Base-by-base conservation (phyloP, 2,329 filamentous ascomycete species). In the Parascedosporium putredinis region DNA sequence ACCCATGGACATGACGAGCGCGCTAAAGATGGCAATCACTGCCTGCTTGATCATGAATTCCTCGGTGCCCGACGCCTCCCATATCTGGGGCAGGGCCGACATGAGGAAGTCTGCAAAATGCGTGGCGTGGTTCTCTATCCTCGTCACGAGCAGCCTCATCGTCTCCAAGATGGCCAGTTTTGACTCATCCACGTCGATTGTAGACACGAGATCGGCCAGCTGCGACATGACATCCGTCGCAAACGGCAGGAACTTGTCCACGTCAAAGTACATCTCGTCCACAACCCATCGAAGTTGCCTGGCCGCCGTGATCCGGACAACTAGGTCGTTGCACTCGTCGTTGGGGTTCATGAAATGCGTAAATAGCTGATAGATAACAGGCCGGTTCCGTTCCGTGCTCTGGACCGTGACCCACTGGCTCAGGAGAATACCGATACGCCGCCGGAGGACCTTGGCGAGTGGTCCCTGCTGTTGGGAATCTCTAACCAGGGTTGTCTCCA, bases 31-130 rank as follows among this genome's bases (percentile, higher is more conserved):
- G 2, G 86, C 87, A 51, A 97, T 76, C 48, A 97, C 89, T 1
- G 88, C 83, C 66, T 96, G 90, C 65, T 97, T 97, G 73, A 96
- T 86, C 64, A 97, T 79, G 66, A 89, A 88, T 59, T 93, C 87
- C 53, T 95, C 85, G 2, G 71, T 67, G 1, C 84, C 88, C 2
- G 87, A 88, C 47, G 83, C 79, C 53, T 87, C 83, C 93, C 93
- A 98, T 0, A 97, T 73, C 3, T 75, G 74, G 0, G 91, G 90
- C 5, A 97, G 73, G 10, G 89, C 77, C 1, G 79, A 73, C 64
- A 98, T 84, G 53, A 98, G 86, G 52, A 84, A 80, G 58, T 95
- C 88, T 4, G 88, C 87, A 53, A 83, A 83, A 43, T 73, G 73
- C 1, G 73, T 67, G 2, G 82, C 83, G 55, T 86, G 74, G 29